Evolutionary conservation across 306 rosid genomes (phyloP), one percentile per base, ranked within the genome.

Genomic region (Quercus aquifolioides): DNA sequence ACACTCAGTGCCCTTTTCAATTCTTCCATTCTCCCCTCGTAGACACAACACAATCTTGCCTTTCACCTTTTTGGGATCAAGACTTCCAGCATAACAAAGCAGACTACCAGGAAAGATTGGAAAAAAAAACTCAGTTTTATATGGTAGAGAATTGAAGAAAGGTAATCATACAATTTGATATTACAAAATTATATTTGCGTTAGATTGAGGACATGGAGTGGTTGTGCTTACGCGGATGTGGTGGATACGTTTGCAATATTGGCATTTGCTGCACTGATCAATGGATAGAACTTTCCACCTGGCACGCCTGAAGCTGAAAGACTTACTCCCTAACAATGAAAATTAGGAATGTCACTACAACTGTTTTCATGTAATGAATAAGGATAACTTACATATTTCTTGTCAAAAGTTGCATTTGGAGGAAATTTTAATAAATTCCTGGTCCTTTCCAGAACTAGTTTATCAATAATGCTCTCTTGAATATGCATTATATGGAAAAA

Each of bases 21-120:
- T 0, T 84, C 88, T 85, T 49, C 0, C 74, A 69, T 1, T 71
- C 0, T 14, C 31, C 5, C 89, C 94, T 1, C 87, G 72, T 63
- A 84, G 28, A 64, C 94, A 93, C 1, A 91, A 81, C 85, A 93
- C 6, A 23, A 93, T 87, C 76, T 90, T 93, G 20, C 93, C 98
- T 76, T 73, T 83, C 31, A 79, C 92, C 85, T 87, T 90, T 43
- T 30, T 9, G 1, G 89, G 77, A 79, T 93, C 92, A 33, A 91
- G 93, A 58, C 87, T 28, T 55, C 78, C 84, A 0, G 35, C 9
- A 30, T 1, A 0, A 81, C 98, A 93, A 0, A 52, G 25, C 5
- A 19, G 18, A 35, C 97, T 93, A 52, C 70, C 73, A 23, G 3
- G 68, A 58, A 71, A 11, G 4, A 46, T 41, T 41, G 49, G 11